A percentile compares a stretch with the other conserved stretches of the same genome.
Conservation (phyloP, 257 asterid genomes). For the Verbena officinalis region DNA sequence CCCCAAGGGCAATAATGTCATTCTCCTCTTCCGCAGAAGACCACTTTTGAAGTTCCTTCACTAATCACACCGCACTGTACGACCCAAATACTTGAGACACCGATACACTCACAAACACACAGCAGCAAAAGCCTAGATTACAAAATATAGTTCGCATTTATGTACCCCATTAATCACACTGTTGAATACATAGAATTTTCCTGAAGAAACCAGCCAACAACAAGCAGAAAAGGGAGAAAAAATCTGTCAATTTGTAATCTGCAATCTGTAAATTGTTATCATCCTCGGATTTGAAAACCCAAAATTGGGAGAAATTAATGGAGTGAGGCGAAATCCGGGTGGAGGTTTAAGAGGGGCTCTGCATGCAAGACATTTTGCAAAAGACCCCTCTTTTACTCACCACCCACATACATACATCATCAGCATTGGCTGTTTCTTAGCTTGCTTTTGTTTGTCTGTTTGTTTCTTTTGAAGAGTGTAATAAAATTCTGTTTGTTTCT, state of each 20-base stretch:
- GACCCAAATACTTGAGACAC: slow-evolving; percentile 23
- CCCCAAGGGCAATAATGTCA: too few relatives aligned
- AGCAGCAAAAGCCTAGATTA: slow-evolving; percentile 4
- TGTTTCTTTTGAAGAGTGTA: background rate
- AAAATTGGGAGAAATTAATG: slow-evolving; percentile 35
- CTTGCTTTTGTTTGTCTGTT: slow-evolving; percentile 4
- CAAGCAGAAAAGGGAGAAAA: slow-evolving; percentile 3
- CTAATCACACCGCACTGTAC: background rate
- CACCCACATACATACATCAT: slow-evolving; percentile 5
- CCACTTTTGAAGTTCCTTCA: background rate
- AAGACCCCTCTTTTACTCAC: slow-evolving; percentile 28
- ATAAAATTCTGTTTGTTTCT: background rate
- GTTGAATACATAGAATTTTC: slow-evolving; percentile 3
- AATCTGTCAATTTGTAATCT: too few relatives aligned
- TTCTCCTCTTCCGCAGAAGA: too few relatives aligned
- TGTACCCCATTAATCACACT: slow-evolving; percentile 19
- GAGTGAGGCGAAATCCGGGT: slow-evolving; percentile 39
- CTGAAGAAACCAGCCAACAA: background rate
- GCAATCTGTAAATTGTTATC: background rate
- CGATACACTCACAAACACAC: background rate
- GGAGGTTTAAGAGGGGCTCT: slow-evolving; percentile 31
- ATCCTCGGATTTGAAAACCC: slow-evolving; percentile 36
- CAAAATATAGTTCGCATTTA: background rate
- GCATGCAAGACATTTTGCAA: slow-evolving; percentile 45
- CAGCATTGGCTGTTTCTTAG: slow-evolving; percentile 26